Evolutionary conservation across 1,139 yeast genomes (phyloP), one percentile per base, ranked within the genome.

Genomic region (Chernovozyma sophiae-reginae): DNA sequence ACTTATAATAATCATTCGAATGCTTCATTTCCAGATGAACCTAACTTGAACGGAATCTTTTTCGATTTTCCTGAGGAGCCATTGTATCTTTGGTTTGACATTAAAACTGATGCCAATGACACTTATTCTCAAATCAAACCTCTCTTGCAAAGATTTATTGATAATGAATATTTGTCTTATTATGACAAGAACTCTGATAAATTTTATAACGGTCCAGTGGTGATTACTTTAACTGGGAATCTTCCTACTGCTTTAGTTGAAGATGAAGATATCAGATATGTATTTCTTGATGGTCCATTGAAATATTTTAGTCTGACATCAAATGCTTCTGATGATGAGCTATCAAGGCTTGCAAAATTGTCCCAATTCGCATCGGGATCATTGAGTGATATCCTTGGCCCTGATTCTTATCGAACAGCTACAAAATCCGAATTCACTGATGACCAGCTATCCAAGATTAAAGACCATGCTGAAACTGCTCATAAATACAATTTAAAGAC

Each of bases 71-170:
- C 74, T 2, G 73, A 65, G 36, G 51, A 59, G 24, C 62, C 68
- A 13, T 47, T 66, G 33, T 62, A 64, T 41, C 55, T 68, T 31
- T 68, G 73, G 73, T 51, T 68, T 49, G 75, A 68, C 44, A 57
- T 68, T 35, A 69, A 69, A 40, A 62, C 71, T 2, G 61, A 62
- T 6, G 61, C 71, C 1, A 47, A 56, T 27, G 46, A 49, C 17
- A 64, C 72, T 2, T 68, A 63, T 41, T 43, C 46, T 4, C 54
- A 55, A 3, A 48, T 69, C 33, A 52, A 51, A 34, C 60, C 61
- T 12, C 49, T 52, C 20, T 53, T 67, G 32, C 51, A 58, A 35
- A 56, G 56, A 30, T 65, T 68, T 36, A 58, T 62, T 4, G 67
- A 64, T 19, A 48, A 52, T 2, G 62, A 49, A 4, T 68, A 53